Conservation (phyloP, 164 flowering plant genomes). For the Magnolia changhungtana region DNA sequence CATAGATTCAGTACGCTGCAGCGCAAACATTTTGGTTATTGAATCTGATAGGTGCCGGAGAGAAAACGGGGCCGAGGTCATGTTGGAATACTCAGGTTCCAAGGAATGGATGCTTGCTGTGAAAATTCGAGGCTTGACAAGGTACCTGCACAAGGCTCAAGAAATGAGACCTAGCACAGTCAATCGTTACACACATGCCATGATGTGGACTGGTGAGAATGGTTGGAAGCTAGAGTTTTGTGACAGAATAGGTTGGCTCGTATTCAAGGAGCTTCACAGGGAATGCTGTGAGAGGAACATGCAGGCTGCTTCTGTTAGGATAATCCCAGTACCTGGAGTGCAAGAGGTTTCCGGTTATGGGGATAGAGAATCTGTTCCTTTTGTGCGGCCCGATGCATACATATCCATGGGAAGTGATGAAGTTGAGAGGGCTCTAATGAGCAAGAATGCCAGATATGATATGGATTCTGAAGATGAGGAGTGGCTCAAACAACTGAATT, state of each 20-base stretch:
- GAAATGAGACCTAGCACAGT: conserved; percentile 56
- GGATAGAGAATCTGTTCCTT: conserved; percentile 24
- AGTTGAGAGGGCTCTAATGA: conserved; percentile 56
- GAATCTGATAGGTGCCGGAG: conserved; percentile 69
- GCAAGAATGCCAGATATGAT: conserved; percentile 59
- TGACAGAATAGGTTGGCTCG: conserved; percentile 57
- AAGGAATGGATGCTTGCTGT: conserved; percentile 58
- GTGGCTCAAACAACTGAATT: conserved; percentile 59
- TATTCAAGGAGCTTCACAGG: conserved; percentile 72
- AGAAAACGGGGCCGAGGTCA: conserved; percentile 50
- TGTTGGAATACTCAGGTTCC: conserved; percentile 43
- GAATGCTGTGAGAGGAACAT: conserved; percentile 62
- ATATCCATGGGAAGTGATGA: conserved; percentile 54
- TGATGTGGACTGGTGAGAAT: conserved; percentile 56
- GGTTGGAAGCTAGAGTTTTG: conserved; percentile 86
- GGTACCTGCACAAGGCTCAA: conserved; percentile 44
- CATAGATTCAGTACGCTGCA: conserved; percentile 39
- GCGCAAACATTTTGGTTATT: conserved; percentile 54
- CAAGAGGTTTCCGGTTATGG: conserved; percentile 42
- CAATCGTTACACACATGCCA: conserved; percentile 65
- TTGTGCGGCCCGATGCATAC: conserved; percentile 55
- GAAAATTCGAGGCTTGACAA: conserved; percentile 41
- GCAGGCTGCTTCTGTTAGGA: conserved; percentile 29
- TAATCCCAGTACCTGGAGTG: conserved; percentile 82
- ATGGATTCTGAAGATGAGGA: conserved; percentile 85